Conservation (phyloP, 2,329 filamentous ascomycete species). For the Colletotrichum melonis region DNA sequence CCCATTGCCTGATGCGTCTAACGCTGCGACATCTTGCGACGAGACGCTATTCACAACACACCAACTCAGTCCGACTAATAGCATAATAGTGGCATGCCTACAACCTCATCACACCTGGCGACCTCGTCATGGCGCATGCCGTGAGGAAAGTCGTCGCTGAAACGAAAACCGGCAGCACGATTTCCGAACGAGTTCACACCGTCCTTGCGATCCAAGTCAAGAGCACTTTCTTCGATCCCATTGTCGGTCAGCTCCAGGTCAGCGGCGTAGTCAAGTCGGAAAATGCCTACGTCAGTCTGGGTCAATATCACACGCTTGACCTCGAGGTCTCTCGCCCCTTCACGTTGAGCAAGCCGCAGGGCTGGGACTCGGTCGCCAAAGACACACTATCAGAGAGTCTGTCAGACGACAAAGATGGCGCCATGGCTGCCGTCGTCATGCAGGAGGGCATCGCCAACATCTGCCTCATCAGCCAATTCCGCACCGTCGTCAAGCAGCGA, state of each 20-base stretch:
- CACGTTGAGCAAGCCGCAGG: slow-evolving; percentile 81
- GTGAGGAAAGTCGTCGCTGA: slow-evolving; percentile 65
- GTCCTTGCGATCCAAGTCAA: slow-evolving; percentile 68
- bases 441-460: slow-evolving; percentile 88
- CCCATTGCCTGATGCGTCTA: neutral
- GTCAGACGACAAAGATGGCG: slow-evolving; percentile 81
- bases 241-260: slow-evolving; percentile 65
- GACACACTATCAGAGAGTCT: slow-evolving; percentile 83
- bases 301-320: slow-evolving; percentile 74
- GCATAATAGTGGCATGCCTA: slow-evolving; percentile 66
- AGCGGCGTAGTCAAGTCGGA: slow-evolving; percentile 65
- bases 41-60: neutral
- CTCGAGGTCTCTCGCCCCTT: slow-evolving; percentile 90
- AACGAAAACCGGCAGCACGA: slow-evolving; percentile 58
- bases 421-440: slow-evolving; percentile 92
- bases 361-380: slow-evolving; percentile 89
- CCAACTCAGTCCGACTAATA: slow-evolving; percentile 3
- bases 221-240: slow-evolving; percentile 69
- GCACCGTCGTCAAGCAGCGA: slow-evolving; percentile 78
- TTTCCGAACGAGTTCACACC: slow-evolving; percentile 65
- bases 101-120: slow-evolving; percentile 67
- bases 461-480: slow-evolving; percentile 83
- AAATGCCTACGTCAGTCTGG: slow-evolving; percentile 63
- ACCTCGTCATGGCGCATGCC: slow-evolving; percentile 65
- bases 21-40: neutral